Base-by-base conservation (phyloP, 257 asterid species). In the Salvia splendens region DNA sequence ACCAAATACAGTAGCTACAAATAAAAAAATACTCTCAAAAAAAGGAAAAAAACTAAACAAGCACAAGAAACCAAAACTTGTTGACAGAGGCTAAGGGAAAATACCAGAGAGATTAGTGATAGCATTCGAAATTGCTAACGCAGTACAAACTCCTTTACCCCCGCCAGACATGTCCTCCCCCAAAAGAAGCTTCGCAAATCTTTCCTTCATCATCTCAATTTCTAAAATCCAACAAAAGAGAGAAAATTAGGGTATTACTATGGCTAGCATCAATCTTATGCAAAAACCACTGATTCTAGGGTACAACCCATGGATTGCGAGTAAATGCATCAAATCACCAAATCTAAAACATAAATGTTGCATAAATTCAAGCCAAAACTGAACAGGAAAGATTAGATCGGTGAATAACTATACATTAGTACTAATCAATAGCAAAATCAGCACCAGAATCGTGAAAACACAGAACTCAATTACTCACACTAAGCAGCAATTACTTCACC, bases 111-210 rank as follows among this genome's bases (percentile, higher is more conserved):
- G 89, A 81, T 94, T 94, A 17, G 99, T 94, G 63, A 94, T 88
- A 50, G 99, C 95, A 68, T 94, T 94, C 46, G 99, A 94, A 79
- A 94, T 94, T 38, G 99, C 97, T 8, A 94, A 77, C 1, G 99
- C 99, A 3, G 96, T 84, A 71, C 92, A 86, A 57, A 93, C 98
- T 64, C 98, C 98, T 85, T 88, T 89, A 35, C 98, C 97, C 55
- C 98, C 95, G 62, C 98, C 98, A 48, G 98, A 93, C 98, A 93
- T 93, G 81, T 93, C 98, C 69, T 93, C 98, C n/a, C 98, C 98
- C 5, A 93, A 89, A 51, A 93, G 87, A 36, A 93, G 83, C 82
- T 93, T 90, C 1, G 95, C 96, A 78, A 93, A 93, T 76, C 97
- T 86, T 68, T 93, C 97, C 73, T 89, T 93, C 95, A 89, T 89